Evolutionary conservation across 169 alveolate species (phyloP).

Genomic region (Cryptosporidium tyzzeri): DNA sequence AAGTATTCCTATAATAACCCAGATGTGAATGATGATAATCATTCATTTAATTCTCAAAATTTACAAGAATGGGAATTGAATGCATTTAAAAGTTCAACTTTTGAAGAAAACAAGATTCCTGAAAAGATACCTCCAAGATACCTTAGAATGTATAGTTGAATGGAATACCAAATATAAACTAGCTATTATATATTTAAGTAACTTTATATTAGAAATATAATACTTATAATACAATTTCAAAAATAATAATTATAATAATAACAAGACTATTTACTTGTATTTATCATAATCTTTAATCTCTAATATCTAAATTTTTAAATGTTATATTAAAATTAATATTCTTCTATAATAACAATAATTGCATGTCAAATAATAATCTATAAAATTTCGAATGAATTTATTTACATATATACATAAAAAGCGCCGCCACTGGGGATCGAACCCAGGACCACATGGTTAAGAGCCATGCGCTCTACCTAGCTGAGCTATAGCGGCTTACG

Average conservation of each 20-base stretch:
- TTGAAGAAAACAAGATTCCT: constrained; percentile 52
- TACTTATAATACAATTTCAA: background rate
- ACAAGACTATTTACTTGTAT: too few species aligned
- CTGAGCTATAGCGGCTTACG: constrained; percentile 88
- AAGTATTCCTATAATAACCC: constrained; percentile 36
- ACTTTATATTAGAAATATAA: background rate
- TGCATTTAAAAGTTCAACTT: constrained; percentile 22
- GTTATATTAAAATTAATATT: too few species aligned
- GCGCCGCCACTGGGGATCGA: constrained; percentile 90
- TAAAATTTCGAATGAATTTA: too few species aligned
- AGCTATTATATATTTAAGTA: background rate
- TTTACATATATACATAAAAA: constrained; percentile 13
- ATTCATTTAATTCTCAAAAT: background rate
- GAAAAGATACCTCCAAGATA: constrained; percentile 69
- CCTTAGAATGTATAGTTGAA: constrained; percentile 8
- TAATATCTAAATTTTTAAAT: too few species aligned
- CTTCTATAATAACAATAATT: too few species aligned
- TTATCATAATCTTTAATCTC: too few species aligned
- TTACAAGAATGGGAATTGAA: constrained; percentile 39
- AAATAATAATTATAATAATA: too few species aligned
- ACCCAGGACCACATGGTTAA: constrained; percentile 91
- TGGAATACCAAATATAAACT: too few species aligned
- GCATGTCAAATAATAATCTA: too few species aligned
- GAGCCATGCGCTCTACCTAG: constrained; percentile 91
- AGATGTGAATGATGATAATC: constrained; percentile 14